phyloP scores from a whole-genome alignment of 225 moss, liverwort and hornwort genomes.

The Thuidium tamariscinum region DNA sequence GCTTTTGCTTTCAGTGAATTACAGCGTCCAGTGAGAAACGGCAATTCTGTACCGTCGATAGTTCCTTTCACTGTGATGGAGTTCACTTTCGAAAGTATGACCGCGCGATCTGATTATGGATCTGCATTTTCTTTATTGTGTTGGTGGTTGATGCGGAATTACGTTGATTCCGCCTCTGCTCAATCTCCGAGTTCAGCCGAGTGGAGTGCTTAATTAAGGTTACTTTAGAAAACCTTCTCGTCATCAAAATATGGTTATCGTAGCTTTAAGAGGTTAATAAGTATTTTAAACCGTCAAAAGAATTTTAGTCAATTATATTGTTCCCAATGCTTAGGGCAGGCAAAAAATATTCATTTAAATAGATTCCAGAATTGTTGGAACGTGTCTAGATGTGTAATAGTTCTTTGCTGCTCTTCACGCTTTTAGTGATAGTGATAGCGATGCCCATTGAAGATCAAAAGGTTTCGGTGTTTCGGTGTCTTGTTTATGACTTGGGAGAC shows the following conservation, averaged over 20 bases:
- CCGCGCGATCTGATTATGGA: neutral
- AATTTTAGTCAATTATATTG: neutral
- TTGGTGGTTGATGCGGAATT: neutral
- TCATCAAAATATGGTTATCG: neutral
- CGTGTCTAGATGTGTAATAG: neutral
- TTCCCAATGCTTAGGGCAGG: too few species aligned
- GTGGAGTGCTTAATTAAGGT: neutral
- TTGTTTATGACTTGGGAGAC: neutral
- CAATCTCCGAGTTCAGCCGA: neutral
- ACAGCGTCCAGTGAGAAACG: neutral
- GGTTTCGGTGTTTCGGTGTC: accelerated
- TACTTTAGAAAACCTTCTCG: neutral
- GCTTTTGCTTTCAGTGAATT: neutral
- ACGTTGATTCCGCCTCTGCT: neutral
- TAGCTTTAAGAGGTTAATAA: too few species aligned
- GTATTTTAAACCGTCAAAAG: neutral
- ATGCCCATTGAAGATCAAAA: too few species aligned
- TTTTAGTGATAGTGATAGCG: neutral
- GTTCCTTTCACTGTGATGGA: neutral
- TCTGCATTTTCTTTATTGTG: neutral
- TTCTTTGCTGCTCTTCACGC: neutral
- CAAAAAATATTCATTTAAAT: neutral
- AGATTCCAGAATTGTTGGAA: neutral
- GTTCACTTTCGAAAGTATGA: neutral
- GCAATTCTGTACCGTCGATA: too few species aligned